Evolutionary conservation across 1,284 basidiomycete genomes (phyloP), one percentile per base, ranked within the genome.

Genomic region (Cystobasidium sp.): DNA sequence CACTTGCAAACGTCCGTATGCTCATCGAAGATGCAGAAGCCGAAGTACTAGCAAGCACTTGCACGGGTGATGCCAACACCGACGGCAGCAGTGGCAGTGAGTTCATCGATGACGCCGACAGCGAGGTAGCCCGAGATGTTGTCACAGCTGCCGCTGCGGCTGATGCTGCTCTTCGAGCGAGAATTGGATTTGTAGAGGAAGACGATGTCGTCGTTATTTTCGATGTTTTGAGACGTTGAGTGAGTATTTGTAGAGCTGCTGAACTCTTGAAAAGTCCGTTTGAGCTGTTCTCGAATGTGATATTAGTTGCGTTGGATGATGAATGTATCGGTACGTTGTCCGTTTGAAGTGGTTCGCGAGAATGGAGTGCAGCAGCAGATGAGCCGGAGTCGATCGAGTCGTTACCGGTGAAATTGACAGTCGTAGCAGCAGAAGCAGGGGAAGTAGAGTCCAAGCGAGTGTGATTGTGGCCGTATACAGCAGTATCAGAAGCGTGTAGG

Each of bases 181-280:
- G 7, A 49, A 44, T 47, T 49, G 64, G 49, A 43, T 43, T 47
- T 22, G 12, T 52, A 43, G 49, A 47, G 24, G 64, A 43, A 43
- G 56, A 59, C 56, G 56, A 59, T 59, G 56, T 59, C 56, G 37
- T 31, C 55, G 55, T 18, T 16, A 24, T 31, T 31, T 31, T 31
- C 31, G 31, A 31, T 31, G 31, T 37, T 47, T 58, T 59, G 53
- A 68, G n/a, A 9, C 22, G 37, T 49, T 56, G 53, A 18, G 53
- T 68, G 41, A 73, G 63, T 9, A 41, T 51, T 52, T 73, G 66
- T 39, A 68, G 55, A 56, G 66, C 66, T 39, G 62, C 62, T 66
- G 46, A 58, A 73, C 37, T 73, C 70, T 22, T 52, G 62, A 52
- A 73, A 73, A 49, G 70, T 73, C 52, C 70, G 70, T 55, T 73